Evolutionary conservation across 768 basidiomycete genomes (phyloP), one percentile per base, ranked within the genome.

Genomic region (Leucocoprinus leucothites): DNA sequence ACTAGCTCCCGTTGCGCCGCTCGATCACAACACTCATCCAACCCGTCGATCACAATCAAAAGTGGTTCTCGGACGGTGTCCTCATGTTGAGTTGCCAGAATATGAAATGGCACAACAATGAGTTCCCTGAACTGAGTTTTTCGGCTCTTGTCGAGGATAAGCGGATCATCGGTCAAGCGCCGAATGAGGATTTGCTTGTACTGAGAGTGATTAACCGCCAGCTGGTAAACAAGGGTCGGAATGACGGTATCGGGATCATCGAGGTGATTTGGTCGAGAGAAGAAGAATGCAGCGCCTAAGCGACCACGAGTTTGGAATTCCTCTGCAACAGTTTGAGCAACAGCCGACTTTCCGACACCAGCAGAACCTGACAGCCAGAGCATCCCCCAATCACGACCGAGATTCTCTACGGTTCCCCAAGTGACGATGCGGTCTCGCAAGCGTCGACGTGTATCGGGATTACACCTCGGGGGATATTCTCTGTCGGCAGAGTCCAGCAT

Each of bases 251-350:
- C n/a, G 6, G 41, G 42, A 26, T 53, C 40, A 13, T 35, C n/a
- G 16, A 28, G 21, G 3, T 31, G 13, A n/a, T 48, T 48, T n/a
- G 46, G 46, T 31, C 46, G 9, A 3, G 47, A 50, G 21, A 48
- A 57, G 26, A 57, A 57, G 48, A 50, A 57, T 26, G 48, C 42
- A n/a, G 38, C 55, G 21, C 48, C 55, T 2, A 57, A 48, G 14
- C 46, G 28, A 2, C 48, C 4, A 8, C 9, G 14, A 9, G 21
- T 14, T 7, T 18, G 9, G 18, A 49, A 48, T 9, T 57, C 35
- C 9, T 40, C 28, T 25, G 48, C 48, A n/a, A 57, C 14, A 3
- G 55, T 50, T 48, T 50, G 38, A 1, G 55, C 36, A n/a, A 57
- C 47, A 4, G 55, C 48, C 6, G 55, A 49, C 26, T 57, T 57